Conservation (phyloP, 352 stramenopile genomes). For the Globisporangium ultimum region DNA sequence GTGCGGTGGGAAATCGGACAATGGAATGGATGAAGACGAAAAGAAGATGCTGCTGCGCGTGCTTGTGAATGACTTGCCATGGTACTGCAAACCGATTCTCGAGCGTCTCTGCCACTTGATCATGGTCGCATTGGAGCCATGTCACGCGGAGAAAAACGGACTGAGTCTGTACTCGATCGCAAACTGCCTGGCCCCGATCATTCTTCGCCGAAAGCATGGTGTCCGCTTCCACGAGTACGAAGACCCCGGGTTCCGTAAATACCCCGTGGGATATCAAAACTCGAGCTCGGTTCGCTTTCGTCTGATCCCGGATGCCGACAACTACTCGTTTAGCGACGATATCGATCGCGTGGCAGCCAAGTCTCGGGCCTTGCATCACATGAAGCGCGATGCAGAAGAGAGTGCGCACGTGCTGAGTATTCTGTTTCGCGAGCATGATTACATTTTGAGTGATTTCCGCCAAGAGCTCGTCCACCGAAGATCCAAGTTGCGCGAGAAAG, state of each 20-base stretch:
- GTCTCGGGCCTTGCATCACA: slow-evolving; percentile 40
- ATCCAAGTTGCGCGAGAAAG: slow-evolving; percentile 54
- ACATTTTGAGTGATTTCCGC: slow-evolving; percentile 59
- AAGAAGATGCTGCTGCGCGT: slow-evolving; percentile 56
- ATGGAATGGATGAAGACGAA: slow-evolving; percentile 45
- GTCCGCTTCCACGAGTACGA: slow-evolving; percentile 73
- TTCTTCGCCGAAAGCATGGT: slow-evolving; percentile 50
- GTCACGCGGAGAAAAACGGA: slow-evolving; percentile 61
- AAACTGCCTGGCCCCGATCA: slow-evolving; percentile 57
- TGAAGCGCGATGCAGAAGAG: slow-evolving; percentile 62
- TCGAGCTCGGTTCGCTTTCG: slow-evolving; percentile 45
- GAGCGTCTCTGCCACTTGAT: slow-evolving; percentile 71
- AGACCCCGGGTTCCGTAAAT: slow-evolving; percentile 61
- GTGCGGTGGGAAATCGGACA: slow-evolving; percentile 28
- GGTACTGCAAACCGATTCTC: slow-evolving; percentile 73
- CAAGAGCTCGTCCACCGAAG: slow-evolving; percentile 46
- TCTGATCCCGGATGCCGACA: slow-evolving; percentile 32
- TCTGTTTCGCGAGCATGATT: slow-evolving; percentile 57
- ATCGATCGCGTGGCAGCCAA: slow-evolving; percentile 30
- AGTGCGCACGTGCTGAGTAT: slow-evolving; percentile 60
- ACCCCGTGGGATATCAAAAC: slow-evolving; percentile 67
- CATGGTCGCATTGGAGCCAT: slow-evolving; percentile 53
- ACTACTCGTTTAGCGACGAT: slow-evolving; percentile 35
- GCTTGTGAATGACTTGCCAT: slow-evolving; percentile 80
- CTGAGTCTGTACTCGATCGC: slow-evolving; percentile 65